Percentiles rank a stretch among this genome's conserved stretches.
These are phyloP conservation scores for Stagonosporopsis cucurbitacearum DNA, from an alignment of 2,329 filamentous ascomycete genomes.

Conservation along the genomic window DNA sequence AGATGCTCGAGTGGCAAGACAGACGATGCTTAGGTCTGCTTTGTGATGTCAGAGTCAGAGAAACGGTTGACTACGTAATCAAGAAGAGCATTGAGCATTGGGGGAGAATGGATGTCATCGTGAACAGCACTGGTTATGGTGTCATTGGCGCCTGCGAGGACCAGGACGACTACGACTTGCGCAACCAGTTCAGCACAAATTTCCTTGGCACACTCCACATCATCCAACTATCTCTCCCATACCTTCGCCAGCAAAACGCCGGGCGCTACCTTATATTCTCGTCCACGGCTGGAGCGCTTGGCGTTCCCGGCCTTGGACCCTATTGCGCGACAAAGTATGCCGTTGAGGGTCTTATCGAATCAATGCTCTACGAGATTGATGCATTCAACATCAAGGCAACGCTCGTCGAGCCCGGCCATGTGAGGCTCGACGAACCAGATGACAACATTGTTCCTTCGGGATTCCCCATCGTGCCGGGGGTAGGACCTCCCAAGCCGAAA, in stretches of 20 bases:
- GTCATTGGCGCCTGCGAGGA: constrained; percentile 96
- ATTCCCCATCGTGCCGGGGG: constrained; percentile 37
- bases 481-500: constrained; percentile 60
- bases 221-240: constrained; percentile 84
- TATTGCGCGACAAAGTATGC: constrained; percentile 98
- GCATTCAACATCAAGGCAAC: constrained; percentile 92
- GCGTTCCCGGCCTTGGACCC: constrained; percentile 88
- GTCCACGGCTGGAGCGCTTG: constrained; percentile 88
- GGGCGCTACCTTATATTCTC: constrained; percentile 95
- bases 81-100: constrained; percentile 75
- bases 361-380: constrained; percentile 95
- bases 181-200: constrained; percentile 97
- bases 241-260: constrained; percentile 75
- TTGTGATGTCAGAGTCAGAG: constrained; percentile 85
- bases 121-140: constrained; percentile 90
- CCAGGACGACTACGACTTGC: constrained; percentile 92
- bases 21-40: constrained; percentile 76
- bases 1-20: constrained; percentile 73
- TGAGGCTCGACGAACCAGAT: constrained; percentile 82
- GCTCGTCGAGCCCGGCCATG: constrained; percentile 87
- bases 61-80: constrained; percentile 77
- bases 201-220: constrained; percentile 96
- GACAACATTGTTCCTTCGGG: constrained; percentile 44
- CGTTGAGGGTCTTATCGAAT: constrained; percentile 92
- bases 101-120: constrained; percentile 84